phyloP scores from a whole-genome alignment of 768 basidiomycete species.

The Ramaria sp. region DNA sequence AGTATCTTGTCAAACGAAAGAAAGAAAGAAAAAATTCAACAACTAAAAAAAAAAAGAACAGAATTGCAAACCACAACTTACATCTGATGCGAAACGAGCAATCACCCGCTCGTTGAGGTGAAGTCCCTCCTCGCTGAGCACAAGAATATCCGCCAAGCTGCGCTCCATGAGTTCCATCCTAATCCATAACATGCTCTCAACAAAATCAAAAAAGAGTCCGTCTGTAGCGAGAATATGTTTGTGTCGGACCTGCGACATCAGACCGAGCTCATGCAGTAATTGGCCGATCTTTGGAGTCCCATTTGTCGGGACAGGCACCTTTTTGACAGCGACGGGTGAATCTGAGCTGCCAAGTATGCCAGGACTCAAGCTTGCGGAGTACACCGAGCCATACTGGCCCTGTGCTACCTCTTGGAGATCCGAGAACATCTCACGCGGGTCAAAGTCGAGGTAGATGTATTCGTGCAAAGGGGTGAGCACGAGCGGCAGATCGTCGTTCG shows the following conservation, averaged over 20 bases:
- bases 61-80: slow-evolving; percentile 26
- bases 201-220: slow-evolving; percentile 53
- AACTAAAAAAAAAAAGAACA: slow-evolving; percentile 4
- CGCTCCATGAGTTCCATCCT: slow-evolving; percentile 87
- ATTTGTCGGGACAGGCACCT: slow-evolving; percentile 45
- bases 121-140: slow-evolving; percentile 48
- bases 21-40: slow-evolving; percentile 1
- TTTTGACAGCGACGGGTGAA: slow-evolving; percentile 64
- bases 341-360: slow-evolving; percentile 5
- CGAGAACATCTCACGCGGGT: slow-evolving; percentile 53
- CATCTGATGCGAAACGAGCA: slow-evolving; percentile 68
- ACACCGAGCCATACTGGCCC: slow-evolving; percentile 72
- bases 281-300: slow-evolving; percentile 55
- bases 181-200: slow-evolving; percentile 66
- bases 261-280: slow-evolving; percentile 44
- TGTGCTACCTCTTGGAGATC: slow-evolving; percentile 73
- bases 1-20: slow-evolving; percentile 58
- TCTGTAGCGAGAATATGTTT: slow-evolving; percentile 59
- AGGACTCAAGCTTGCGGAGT: slow-evolving; percentile 26
- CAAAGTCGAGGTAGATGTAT: slow-evolving; percentile 50
- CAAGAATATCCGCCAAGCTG: slow-evolving; percentile 73
- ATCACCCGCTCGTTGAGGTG: slow-evolving; percentile 58
- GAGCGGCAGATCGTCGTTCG: neutral
- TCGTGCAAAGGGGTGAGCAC: slow-evolving; percentile 47
- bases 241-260: slow-evolving; percentile 49